Conservation (phyloP, 2,329 filamentous ascomycete genomes). For the Ophiostoma populinum region DNA sequence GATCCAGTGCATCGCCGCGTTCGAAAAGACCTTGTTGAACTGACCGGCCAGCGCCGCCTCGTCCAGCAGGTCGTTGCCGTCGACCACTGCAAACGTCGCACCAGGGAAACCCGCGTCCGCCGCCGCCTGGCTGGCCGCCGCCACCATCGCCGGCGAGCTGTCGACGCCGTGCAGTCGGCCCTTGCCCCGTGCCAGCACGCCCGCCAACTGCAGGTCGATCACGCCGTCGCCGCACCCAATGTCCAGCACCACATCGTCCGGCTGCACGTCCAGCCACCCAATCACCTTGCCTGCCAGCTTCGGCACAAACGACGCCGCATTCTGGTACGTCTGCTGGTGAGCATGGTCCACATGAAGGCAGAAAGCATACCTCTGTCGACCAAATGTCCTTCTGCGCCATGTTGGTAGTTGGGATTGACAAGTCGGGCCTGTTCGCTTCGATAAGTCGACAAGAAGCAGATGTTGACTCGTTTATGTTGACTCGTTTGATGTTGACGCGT, state of each 20-base stretch:
- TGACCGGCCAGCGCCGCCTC: constrained; percentile 18
- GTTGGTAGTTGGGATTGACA: neutral
- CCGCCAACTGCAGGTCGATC: constrained; percentile 35
- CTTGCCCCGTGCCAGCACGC: constrained; percentile 25
- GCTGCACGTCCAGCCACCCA: constrained; percentile 38
- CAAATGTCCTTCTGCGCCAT: constrained; percentile 20
- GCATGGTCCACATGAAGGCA: neutral
- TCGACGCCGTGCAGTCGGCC: constrained; percentile 40
- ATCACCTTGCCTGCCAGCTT: constrained; percentile 41
- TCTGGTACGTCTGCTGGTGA: constrained; percentile 33
- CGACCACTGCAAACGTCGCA: constrained; percentile 29
- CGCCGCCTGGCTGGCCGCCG: constrained; percentile 27
- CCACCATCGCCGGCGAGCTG: constrained; percentile 40
- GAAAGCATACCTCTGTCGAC: constrained; percentile 20
- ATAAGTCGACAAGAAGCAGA: no score
- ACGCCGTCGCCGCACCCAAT: constrained; percentile 48
- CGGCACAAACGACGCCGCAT: constrained; percentile 46
- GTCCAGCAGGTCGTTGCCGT: constrained; percentile 24
- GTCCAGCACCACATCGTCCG: constrained; percentile 41
- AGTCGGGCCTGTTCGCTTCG: no score
- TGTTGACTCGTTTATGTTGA: no score
- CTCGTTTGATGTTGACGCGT: no score
- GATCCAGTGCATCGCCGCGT: constrained; percentile 52
- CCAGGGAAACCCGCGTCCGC: constrained; percentile 17
- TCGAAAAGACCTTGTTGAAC: constrained; percentile 45